A percentile compares a stretch with the other conserved stretches of the same genome.
Conservation (phyloP, 805 yeast genomes). For the Starmerella stellata region DNA sequence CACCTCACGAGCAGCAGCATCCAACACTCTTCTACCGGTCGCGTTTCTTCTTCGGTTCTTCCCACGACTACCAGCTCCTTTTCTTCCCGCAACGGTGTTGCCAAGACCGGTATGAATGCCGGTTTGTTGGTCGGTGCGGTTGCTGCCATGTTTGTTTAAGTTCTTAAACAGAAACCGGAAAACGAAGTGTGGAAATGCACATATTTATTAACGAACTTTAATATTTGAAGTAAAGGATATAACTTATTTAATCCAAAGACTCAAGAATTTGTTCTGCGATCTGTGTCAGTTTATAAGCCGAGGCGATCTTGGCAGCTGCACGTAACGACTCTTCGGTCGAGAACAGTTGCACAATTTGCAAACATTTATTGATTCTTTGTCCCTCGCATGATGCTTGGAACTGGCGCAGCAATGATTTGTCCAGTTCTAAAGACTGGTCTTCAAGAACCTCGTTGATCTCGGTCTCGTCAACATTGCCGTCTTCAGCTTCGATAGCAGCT, state of each 20-base stretch:
- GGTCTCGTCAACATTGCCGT: conserved; percentile 16
- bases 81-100: too few species aligned
- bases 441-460: conserved; percentile 33
- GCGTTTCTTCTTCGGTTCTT: too few species aligned
- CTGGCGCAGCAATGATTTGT: conserved; percentile 57
- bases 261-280: conserved; percentile 29
- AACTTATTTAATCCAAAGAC: neutral
- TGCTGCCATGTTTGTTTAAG: too few species aligned
- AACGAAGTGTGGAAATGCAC: too few species aligned
- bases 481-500: conserved; percentile 6
- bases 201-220: too few species aligned
- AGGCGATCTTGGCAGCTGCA: conserved; percentile 75
- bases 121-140: too few species aligned
- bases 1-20: too few species aligned
- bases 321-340: conserved; percentile 59
- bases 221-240: too few species aligned
- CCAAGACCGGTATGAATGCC: too few species aligned
- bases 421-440: conserved; percentile 41
- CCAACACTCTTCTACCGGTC: too few species aligned
- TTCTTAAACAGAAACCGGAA: too few species aligned
- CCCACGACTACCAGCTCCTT: too few species aligned
- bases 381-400: conserved; percentile 60
- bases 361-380: conserved; percentile 44
- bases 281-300: conserved; percentile 39
- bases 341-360: conserved; percentile 48